These are phyloP conservation scores for Neolentinus lepideus DNA, from an alignment of 1,284 basidiomycete species.

Conservation along the genomic window DNA sequence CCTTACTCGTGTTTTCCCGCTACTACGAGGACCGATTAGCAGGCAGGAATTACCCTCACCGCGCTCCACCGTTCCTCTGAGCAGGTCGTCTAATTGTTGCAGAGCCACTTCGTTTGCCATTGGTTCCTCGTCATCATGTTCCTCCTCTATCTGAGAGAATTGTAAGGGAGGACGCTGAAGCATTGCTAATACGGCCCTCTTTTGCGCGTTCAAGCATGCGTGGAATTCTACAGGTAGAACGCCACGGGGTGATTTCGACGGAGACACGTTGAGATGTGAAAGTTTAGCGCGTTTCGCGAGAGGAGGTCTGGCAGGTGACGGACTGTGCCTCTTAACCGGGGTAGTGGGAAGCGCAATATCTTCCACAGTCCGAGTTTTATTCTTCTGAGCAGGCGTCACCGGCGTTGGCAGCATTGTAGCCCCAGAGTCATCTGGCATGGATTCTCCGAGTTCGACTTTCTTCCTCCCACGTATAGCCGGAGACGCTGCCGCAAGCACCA, in stretches of 20 bases:
- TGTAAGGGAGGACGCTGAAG: slow-evolving; percentile 29
- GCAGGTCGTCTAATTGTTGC: slow-evolving; percentile 51
- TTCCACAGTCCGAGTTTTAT: not conserved
- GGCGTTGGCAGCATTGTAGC: not conserved
- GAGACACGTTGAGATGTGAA: slow-evolving; percentile 3
- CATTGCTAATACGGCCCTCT: slow-evolving; percentile 46
- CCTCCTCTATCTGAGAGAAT: slow-evolving; percentile 14
- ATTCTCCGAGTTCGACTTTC: too few relatives aligned
- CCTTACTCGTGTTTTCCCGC: slow-evolving; percentile 79
- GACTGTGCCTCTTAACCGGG: not conserved
- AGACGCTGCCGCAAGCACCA: too few relatives aligned
- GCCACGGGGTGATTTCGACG: slow-evolving; percentile 14
- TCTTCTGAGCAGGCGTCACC: slow-evolving; percentile 20
- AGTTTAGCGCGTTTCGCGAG: not conserved
- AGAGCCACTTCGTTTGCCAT: slow-evolving; percentile 43
- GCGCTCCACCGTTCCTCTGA: slow-evolving; percentile 66
- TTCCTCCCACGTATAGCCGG: too few relatives aligned
- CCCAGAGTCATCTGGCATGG: not conserved
- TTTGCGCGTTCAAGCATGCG: slow-evolving; percentile 44
- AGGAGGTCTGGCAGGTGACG: not conserved
- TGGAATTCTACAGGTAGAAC: slow-evolving; percentile 30
- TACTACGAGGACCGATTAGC: slow-evolving; percentile 74
- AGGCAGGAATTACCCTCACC: slow-evolving; percentile 91
- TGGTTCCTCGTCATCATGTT: slow-evolving; percentile 22
- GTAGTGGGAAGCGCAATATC: not conserved